Evolutionary conservation across 148 eudicot species (phyloP).

Genomic region (Fagopyrum tataricum): DNA sequence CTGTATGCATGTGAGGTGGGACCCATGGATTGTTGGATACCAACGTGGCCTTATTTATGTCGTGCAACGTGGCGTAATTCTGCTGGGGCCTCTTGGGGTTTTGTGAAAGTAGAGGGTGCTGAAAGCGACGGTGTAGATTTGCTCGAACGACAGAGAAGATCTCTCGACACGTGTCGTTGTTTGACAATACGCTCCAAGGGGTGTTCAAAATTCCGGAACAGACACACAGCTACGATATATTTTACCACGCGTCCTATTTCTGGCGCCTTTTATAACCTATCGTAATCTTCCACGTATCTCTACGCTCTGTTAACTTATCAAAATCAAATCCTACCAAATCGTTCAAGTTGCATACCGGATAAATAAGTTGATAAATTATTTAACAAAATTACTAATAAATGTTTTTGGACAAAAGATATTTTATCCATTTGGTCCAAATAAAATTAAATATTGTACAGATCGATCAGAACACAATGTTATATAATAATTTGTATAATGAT

Average conservation of each 20-base stretch:
- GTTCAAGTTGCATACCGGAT: not conserved
- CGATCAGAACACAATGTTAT: too few species aligned
- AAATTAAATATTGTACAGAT: too few species aligned
- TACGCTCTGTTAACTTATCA: not conserved
- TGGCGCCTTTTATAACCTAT: not conserved
- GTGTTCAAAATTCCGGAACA: not conserved
- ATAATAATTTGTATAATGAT: too few species aligned
- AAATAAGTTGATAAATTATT: too few species aligned
- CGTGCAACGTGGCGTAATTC: not conserved
- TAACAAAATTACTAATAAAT: too few species aligned
- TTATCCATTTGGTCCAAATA: too few species aligned
- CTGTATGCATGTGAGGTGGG: not conserved
- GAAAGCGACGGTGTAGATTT: conserved; percentile 6
- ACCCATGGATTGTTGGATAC: not conserved
- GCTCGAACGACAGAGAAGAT: not conserved
- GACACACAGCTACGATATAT: not conserved
- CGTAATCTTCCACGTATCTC: not conserved
- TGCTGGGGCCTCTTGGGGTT: not conserved
- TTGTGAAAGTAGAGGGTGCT: not conserved
- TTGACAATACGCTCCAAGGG: not conserved
- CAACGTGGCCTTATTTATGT: not conserved
- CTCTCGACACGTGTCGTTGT: not conserved
- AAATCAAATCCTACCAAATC: not conserved
- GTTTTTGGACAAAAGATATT: too few species aligned
- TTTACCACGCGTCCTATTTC: conserved; percentile 1